phyloP scores from a whole-genome alignment of 2,329 filamentous ascomycete genomes.

The Aureobasidium sp. region DNA sequence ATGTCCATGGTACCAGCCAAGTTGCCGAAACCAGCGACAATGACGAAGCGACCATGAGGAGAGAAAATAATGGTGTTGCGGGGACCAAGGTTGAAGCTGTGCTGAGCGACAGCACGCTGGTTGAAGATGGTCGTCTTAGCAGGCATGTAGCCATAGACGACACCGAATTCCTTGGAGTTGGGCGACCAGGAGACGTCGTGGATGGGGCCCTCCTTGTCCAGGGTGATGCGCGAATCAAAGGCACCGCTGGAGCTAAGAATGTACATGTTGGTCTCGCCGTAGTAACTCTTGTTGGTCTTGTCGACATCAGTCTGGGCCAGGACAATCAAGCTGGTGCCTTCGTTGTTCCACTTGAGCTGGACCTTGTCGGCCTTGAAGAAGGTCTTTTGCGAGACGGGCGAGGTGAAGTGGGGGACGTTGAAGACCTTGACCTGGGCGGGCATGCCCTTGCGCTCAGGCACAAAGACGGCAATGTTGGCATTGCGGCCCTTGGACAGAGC shows the following conservation, averaged over 20 bases:
- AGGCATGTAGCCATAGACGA: slow-evolving; percentile 98
- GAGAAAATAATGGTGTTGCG: slow-evolving; percentile 96
- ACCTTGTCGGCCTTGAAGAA: slow-evolving; percentile 99
- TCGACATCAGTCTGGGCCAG: slow-evolving; percentile 97
- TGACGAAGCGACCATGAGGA: slow-evolving; percentile 82
- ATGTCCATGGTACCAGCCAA: slow-evolving; percentile 96
- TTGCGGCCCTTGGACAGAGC: slow-evolving; percentile 82
- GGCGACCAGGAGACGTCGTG: slow-evolving; percentile 98
- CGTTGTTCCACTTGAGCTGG: slow-evolving; percentile 93
- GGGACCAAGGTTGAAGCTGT: slow-evolving; percentile 79
- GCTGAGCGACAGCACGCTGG: slow-evolving; percentile 69
- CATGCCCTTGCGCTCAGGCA: slow-evolving; percentile 94
- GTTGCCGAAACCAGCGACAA: slow-evolving; percentile 96
- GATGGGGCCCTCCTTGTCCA: slow-evolving; percentile 96
- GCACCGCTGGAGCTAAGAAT: slow-evolving; percentile 84
- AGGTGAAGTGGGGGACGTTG: slow-evolving; percentile 79
- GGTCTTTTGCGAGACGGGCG: slow-evolving; percentile 88
- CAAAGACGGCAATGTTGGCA: slow-evolving; percentile 88
- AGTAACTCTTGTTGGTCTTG: slow-evolving; percentile 98
- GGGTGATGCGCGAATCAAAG: slow-evolving; percentile 83
- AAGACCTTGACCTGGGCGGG: slow-evolving; percentile 91
- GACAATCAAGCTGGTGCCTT: slow-evolving; percentile 86
- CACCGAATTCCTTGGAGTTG: slow-evolving; percentile 94
- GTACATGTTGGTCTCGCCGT: slow-evolving; percentile 96
- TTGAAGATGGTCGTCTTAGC: slow-evolving; percentile 99